Evolutionary conservation across 495 filamentous ascomycete genomes (phyloP).

Genomic region (Chaetomium fimeti): DNA sequence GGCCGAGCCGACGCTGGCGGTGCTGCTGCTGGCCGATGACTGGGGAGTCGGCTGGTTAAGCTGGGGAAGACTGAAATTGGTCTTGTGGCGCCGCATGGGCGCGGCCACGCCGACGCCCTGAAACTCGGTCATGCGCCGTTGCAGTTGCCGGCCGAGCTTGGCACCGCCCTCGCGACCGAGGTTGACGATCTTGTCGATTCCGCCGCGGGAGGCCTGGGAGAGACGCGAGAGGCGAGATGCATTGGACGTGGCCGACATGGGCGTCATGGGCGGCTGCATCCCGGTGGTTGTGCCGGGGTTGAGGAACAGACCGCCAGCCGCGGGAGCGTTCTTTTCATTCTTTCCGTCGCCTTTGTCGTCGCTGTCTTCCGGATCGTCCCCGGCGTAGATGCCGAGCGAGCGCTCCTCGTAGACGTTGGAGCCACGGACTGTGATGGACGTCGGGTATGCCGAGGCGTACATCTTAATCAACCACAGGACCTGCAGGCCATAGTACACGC

Average conservation of each 20-base stretch:
- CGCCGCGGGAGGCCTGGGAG: conserved; percentile 3
- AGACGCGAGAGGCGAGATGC: conserved; percentile 6
- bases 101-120: conserved; percentile 15
- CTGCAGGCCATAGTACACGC: conserved; percentile 69
- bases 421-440: conserved; percentile 68
- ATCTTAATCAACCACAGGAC: conserved; percentile 88
- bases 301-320: conserved; percentile 2
- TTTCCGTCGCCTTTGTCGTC: conserved; percentile 22
- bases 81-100: background rate
- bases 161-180: conserved; percentile 33
- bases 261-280: conserved; percentile 1
- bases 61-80: background rate
- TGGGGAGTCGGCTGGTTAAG: background rate
- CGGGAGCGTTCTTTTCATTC: background rate
- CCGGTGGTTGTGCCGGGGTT: background rate
- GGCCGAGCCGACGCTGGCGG: background rate
- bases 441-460: conserved; percentile 79
- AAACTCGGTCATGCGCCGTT: conserved; percentile 32
- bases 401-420: conserved; percentile 68
- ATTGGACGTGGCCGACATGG: conserved; percentile 33
- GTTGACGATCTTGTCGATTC: conserved; percentile 24
- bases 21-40: conserved; percentile 13
- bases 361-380: conserved; percentile 36
- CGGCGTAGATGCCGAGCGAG: conserved; percentile 64
- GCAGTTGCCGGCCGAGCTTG: conserved; percentile 65